Conservation (phyloP, 257 asterid species). For the Ligustrum vulgare region DNA sequence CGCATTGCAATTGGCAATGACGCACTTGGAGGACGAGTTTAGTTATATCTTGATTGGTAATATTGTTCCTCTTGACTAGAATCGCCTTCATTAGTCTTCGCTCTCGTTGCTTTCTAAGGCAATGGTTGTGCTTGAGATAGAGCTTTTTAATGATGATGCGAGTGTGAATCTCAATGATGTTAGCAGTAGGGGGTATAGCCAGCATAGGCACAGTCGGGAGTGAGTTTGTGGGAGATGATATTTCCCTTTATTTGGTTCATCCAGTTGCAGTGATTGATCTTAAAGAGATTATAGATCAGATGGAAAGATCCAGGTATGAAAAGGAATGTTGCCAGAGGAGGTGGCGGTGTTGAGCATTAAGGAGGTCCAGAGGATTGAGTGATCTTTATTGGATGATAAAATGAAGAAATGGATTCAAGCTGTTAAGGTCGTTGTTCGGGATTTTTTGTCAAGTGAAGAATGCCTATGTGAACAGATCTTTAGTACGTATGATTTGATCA, state of each 20-base stretch:
- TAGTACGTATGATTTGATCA: conserved; percentile 65
- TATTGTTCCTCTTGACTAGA: conserved; percentile 62
- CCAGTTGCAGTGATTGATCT: conserved; percentile 69
- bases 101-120: conserved; percentile 56
- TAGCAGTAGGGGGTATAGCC: conserved; percentile 66
- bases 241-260: conserved; percentile 62
- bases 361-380: conserved; percentile 92
- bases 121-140: conserved; percentile 64
- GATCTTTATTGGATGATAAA: conserved; percentile 76
- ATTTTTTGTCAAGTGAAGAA: conserved; percentile 69
- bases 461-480: conserved; percentile 73
- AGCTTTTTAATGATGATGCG: conserved; percentile 38
- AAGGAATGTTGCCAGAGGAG: conserved; percentile 96
- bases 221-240: conserved; percentile 67
- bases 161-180: conserved; percentile 46
- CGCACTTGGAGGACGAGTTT: conserved; percentile 85
- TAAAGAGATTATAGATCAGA: conserved; percentile 76
- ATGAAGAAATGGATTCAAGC: conserved; percentile 95
- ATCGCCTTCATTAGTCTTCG: conserved; percentile 69
- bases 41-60: conserved; percentile 58
- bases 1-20: conserved; percentile 80
- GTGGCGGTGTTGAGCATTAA: conserved; percentile 89
- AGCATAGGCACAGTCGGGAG: conserved; percentile 39
- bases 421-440: conserved; percentile 66
- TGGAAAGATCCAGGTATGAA: conserved; percentile 87